Base-by-base conservation (phyloP, 176 grass and related monocot species). In the Aegilops speltoides region DNA sequence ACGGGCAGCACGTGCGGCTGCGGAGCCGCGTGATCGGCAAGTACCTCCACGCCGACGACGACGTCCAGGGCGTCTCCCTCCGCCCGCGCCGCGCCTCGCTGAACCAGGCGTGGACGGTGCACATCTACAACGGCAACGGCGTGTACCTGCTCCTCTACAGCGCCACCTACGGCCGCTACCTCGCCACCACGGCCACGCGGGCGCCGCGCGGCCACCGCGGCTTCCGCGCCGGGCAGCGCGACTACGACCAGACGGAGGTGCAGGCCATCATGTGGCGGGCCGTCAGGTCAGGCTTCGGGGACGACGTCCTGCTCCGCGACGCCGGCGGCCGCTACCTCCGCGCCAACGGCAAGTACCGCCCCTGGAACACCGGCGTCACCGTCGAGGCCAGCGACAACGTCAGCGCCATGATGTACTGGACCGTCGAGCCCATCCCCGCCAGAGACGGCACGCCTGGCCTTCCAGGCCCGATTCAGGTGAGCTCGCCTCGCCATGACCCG, bases 101-200 rank as follows among this genome's bases (percentile, higher is more conserved):
- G 70, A 40, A 33, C 86, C 17, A 45, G 43, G 71, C 23, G 45
- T 88, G 86, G 86, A 64, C 6, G 48, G 80, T 78, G 48, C 72
- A 77, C 17, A 9, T 29, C 80, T 0, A 32, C 3, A 22, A 77
- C 48, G 86, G 62, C 62, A 6, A 56, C 52, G 52, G 52, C 52
- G 52, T 7, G 17, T 19, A 5, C 38, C 3, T 86, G 10, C 84
- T 78, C 33, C 84, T 86, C 64, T 64, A 31, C n/a, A 15, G 46
- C 46, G 84, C 59, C 22, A 23, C 60, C 72, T 86, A 78, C 63
- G 84, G 84, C 10, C 63, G 73, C 36, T 86, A 86, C 84, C 84
- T 86, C 61, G 73, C 28, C 1, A 7, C 45, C 29, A 17, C 22
- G 36, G 26, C 4, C 43, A 19, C 5, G 10, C 10, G 10, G 31